phyloP scores from a whole-genome alignment of 164 flowering plant species.

The Brasenia schreberi region DNA sequence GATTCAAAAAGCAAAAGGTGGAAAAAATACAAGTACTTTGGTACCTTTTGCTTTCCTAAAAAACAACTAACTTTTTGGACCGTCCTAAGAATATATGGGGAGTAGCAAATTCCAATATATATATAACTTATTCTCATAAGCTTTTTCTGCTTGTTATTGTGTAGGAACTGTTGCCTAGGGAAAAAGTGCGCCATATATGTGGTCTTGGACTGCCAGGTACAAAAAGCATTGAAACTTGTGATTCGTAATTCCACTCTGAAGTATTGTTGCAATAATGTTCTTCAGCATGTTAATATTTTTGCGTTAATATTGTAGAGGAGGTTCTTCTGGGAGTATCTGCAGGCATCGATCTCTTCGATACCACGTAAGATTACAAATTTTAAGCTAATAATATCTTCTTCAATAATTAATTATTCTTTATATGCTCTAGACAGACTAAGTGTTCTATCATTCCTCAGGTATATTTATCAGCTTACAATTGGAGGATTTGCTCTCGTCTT shows the following conservation, averaged over 20 bases:
- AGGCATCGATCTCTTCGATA: slow-evolving; percentile 80
- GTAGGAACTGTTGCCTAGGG: slow-evolving; percentile 58
- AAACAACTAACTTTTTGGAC: too few species aligned
- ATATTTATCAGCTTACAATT: slow-evolving; percentile 65
- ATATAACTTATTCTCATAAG: neutral
- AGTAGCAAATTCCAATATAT: too few species aligned
- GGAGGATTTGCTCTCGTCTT: slow-evolving; percentile 84
- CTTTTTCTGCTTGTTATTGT: slow-evolving; percentile 1
- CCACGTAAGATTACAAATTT: slow-evolving; percentile 24
- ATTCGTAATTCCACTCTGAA: neutral
- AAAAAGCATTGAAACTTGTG: neutral
- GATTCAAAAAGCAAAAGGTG: too few species aligned
- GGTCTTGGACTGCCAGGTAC: slow-evolving; percentile 89
- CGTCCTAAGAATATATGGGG: too few species aligned
- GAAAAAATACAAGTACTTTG: too few species aligned
- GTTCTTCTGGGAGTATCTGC: slow-evolving; percentile 65
- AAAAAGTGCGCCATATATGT: slow-evolving; percentile 51
- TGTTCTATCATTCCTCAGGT: slow-evolving; percentile 25
- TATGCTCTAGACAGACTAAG: neutral
- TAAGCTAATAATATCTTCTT: too few species aligned
- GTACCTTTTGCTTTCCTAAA: too few species aligned
- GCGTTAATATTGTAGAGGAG: slow-evolving; percentile 48
- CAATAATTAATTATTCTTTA: too few species aligned
- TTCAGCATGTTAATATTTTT: neutral
- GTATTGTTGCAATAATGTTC: neutral